phyloP scores from a whole-genome alignment of 2,329 filamentous ascomycete species.

The Huntiella bhutanensis region DNA sequence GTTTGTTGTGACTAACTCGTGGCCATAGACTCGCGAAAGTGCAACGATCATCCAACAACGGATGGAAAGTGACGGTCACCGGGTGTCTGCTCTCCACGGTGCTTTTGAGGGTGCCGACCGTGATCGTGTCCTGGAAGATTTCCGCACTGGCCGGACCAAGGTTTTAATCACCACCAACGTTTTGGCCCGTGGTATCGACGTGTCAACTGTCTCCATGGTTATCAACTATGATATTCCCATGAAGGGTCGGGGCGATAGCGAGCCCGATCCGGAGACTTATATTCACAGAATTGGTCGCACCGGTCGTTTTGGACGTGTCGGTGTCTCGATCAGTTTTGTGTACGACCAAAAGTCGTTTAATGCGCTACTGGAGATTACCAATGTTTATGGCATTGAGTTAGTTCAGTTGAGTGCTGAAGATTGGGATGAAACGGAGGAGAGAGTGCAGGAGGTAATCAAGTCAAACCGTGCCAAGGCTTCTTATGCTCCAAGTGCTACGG shows the following conservation, averaged over 20 bases:
- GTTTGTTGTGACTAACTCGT: constrained; percentile 1
- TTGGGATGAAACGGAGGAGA: constrained; percentile 76
- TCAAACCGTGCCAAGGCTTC: constrained; percentile 39
- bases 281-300: constrained; percentile 95
- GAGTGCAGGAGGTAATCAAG: constrained; percentile 68
- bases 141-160: constrained; percentile 74
- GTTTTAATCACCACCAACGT: constrained; percentile 97
- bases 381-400: constrained; percentile 63
- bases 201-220: constrained; percentile 84
- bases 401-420: constrained; percentile 67
- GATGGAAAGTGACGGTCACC: constrained; percentile 79
- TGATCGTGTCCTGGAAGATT: constrained; percentile 68
- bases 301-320: constrained; percentile 87
- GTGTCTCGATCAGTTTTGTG: constrained; percentile 89
- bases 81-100: constrained; percentile 75
- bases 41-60: constrained; percentile 68
- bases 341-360: constrained; percentile 67
- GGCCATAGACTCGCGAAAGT: constrained; percentile 55
- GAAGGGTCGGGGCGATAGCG: constrained; percentile 55
- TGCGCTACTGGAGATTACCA: constrained; percentile 61
- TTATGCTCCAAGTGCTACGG: constrained; percentile 29
- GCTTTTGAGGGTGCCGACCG: constrained; percentile 69
- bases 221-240: constrained; percentile 89
- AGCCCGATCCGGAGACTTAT: constrained; percentile 88
- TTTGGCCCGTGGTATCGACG: constrained; percentile 83